Evolutionary conservation across 345 rosid species (phyloP).

Genomic region (Acer negundo): DNA sequence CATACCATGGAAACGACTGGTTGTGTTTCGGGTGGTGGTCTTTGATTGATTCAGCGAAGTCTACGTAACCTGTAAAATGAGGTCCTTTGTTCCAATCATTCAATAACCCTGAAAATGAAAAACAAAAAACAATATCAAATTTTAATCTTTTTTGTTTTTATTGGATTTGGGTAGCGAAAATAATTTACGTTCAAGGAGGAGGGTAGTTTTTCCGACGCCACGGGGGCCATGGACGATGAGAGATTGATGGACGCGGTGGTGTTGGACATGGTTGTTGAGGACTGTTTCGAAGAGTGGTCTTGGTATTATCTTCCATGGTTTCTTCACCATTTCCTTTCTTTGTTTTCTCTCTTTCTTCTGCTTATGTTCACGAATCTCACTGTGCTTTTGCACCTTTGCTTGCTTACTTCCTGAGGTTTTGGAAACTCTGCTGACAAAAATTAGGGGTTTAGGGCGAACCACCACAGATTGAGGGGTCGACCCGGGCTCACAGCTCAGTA

Average conservation of each 20-base stretch:
- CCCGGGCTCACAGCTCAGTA: not conserved
- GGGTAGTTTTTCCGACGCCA: constrained; percentile 96
- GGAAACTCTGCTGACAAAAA: not conserved
- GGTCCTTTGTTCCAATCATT: constrained; percentile 84
- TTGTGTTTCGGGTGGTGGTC: constrained; percentile 73
- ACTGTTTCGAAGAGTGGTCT: constrained; percentile 80
- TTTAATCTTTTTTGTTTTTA: not conserved
- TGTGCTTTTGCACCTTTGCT: not conserved
- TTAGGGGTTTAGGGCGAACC: not conserved
- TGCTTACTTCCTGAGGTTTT: not conserved
- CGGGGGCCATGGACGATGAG: constrained; percentile 97
- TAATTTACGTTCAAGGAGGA: constrained; percentile 71
- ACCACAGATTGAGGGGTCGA: not conserved
- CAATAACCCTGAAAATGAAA: constrained; percentile 58
- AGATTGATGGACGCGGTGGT: constrained; percentile 93
- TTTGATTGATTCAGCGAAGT: constrained; percentile 75
- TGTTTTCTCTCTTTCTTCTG: not conserved
- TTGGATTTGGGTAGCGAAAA: not conserved
- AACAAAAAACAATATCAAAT: not conserved
- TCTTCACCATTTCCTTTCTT: constrained; percentile 58
- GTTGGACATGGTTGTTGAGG: constrained; percentile 91
- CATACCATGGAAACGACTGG: constrained; percentile 77
- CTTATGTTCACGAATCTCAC: not conserved
- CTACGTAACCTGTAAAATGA: constrained; percentile 87
- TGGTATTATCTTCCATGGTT: constrained; percentile 88